Conservation (phyloP, 768 basidiomycete genomes). For the Cystoderma amianthinum region DNA sequence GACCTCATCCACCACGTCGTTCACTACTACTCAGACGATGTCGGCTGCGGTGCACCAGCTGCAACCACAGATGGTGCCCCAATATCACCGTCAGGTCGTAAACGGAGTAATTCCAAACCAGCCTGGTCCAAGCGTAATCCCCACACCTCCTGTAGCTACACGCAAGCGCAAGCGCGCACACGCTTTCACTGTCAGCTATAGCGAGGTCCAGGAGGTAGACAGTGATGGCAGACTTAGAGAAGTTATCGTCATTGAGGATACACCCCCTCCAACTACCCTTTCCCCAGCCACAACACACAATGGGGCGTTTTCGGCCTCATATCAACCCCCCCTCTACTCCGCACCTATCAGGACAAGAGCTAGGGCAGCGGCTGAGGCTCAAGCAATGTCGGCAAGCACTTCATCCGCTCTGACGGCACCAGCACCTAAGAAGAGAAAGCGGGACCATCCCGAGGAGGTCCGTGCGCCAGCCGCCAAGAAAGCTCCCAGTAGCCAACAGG, state of each 20-base stretch:
- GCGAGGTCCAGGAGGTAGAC: slow-evolving; percentile 85
- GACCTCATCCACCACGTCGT: slow-evolving; percentile 44
- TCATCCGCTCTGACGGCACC: slow-evolving; percentile 63
- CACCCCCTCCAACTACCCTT: slow-evolving; percentile 76
- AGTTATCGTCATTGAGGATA: slow-evolving; percentile 91
- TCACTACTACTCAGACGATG: slow-evolving; percentile 49
- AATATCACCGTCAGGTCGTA: slow-evolving; percentile 59
- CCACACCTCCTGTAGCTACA: slow-evolving; percentile 63
- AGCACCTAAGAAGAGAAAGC: slow-evolving; percentile 78
- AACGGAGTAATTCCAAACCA: slow-evolving; percentile 32
- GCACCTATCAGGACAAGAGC: slow-evolving; percentile 81
- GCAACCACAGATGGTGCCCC: slow-evolving; percentile 52
- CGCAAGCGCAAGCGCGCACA: slow-evolving; percentile 82
- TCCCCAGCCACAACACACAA: slow-evolving; percentile 70
- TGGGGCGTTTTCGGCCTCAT: slow-evolving; percentile 68
- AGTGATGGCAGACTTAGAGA: slow-evolving; percentile 69
- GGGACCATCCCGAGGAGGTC: slow-evolving; percentile 69
- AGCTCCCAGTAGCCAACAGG: slow-evolving; percentile 41
- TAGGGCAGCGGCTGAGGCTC: slow-evolving; percentile 80
- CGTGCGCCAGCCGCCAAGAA: slow-evolving; percentile 65
- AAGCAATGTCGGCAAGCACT: slow-evolving; percentile 64
- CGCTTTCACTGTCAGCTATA: slow-evolving; percentile 79
- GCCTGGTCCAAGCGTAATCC: slow-evolving; percentile 55
- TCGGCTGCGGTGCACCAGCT: slow-evolving; percentile 68
- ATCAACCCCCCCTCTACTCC: slow-evolving; percentile 69